phyloP scores from a whole-genome alignment of 1,284 basidiomycete species.

The Puccinia sorghi region DNA sequence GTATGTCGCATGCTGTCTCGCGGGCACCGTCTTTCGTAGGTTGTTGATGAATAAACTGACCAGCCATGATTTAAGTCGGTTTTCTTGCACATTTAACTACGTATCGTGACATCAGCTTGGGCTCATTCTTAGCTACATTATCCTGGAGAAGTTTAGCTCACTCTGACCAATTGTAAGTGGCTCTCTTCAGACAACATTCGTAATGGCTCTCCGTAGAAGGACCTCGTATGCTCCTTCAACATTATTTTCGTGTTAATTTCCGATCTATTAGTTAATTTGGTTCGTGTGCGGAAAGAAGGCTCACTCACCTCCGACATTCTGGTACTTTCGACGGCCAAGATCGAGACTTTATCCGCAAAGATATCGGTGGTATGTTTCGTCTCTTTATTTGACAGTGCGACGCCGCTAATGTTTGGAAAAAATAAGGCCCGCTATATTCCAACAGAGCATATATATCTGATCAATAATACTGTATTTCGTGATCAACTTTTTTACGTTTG shows the following conservation, averaged over 20 bases:
- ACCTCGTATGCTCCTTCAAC: conserved; percentile 42
- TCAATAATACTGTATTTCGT: background rate
- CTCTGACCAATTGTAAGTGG: conserved; percentile 43
- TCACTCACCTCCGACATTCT: conserved; percentile 48
- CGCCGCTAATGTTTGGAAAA: conserved; percentile 45
- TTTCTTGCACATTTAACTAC: conserved; percentile 47
- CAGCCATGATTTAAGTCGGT: conserved; percentile 48
- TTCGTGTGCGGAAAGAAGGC: too few species aligned
- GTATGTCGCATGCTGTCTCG: conserved; percentile 31
- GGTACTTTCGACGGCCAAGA: conserved; percentile 49
- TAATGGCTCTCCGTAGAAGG: conserved; percentile 34
- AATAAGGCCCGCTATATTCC: conserved; percentile 38
- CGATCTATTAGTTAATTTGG: too few species aligned
- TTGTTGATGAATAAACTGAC: conserved; percentile 49
- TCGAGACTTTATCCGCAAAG: conserved; percentile 35
- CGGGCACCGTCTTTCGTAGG: conserved; percentile 33
- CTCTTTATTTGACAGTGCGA: conserved; percentile 37
- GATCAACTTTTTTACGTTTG: background rate
- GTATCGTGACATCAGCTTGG: background rate
- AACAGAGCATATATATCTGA: background rate
- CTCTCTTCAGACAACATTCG: conserved; percentile 36
- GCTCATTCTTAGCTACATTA: background rate
- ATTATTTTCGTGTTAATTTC: background rate
- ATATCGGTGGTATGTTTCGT: conserved; percentile 48
- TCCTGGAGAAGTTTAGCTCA: background rate